Base-by-base conservation (phyloP, 495 filamentous ascomycete genomes). In the Cenococcum geophilum region DNA sequence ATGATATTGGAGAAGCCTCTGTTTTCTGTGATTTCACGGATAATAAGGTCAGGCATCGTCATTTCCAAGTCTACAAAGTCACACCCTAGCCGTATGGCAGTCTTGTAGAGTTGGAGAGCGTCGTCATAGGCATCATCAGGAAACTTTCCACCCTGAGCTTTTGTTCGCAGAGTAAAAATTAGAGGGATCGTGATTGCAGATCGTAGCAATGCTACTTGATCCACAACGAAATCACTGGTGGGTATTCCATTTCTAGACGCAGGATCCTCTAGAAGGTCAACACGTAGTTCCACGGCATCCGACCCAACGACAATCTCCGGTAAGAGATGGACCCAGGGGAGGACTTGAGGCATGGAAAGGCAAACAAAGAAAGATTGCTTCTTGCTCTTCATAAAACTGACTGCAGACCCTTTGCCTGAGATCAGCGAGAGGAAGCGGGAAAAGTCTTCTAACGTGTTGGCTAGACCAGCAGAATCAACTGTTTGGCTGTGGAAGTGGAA, bases 21-120 rank as follows among this genome's bases (percentile, higher is more conserved):
- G 25, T 80, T 77, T 40, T 82, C 80, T 0, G 83, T 80, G 20
- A 96, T 80, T 32, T 80, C 76, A 23, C 83, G 76, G 20, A 93
- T 78, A 58, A 96, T 70, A 22, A 83, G 72, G 27, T 89, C 83
- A 0, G 92, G 88, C 76, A 92, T 88, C 0, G 87, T 86, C 71
- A 97, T 88, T 70, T 99, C 93, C 21, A 99, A 76, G 72, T 99
- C 93, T 22, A 99, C 78, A 68, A 91, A 99, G 66, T 97, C 95
- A 18, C 92, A 82, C 0, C 89, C 92, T 64, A 90, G 82, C 16
- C 91, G 83, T 59, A 96, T 74, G 5, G 91, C 95, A 34, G 86
- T 75, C 47, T 78, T 79, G 75, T 95, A 96, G 37, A 99, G 81
- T 36, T 80, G 76, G 51, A 85, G 76, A 4, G 89, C 86, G 53